phyloP scores from a whole-genome alignment of 352 stramenopile genomes.

The Phytophthora sp. region DNA sequence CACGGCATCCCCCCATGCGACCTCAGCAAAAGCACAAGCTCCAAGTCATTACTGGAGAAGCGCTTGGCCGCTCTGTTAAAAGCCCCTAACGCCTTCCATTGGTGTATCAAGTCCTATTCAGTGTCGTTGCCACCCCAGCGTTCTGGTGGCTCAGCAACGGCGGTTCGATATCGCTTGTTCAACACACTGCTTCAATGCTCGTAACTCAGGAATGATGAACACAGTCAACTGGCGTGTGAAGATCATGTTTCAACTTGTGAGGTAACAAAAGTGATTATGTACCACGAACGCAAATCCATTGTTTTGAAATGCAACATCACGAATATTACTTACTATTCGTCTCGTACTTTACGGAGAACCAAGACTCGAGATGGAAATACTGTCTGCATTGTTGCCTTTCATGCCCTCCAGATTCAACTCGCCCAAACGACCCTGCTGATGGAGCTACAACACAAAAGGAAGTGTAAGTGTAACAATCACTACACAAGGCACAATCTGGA shows the following conservation, averaged over 20 bases:
- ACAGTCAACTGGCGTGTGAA: too few relatives aligned
- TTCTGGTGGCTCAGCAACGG: slow-evolving; percentile 15
- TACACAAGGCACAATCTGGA: not conserved
- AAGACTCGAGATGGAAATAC: slow-evolving; percentile 62
- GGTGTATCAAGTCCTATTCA: slow-evolving; percentile 77
- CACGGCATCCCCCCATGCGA: slow-evolving; percentile 75
- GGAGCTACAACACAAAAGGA: slow-evolving; percentile 47
- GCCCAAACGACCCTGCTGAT: slow-evolving; percentile 60
- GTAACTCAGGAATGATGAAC: slow-evolving; percentile 15
- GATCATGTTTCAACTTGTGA: not conserved
- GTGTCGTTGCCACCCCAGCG: slow-evolving; percentile 21
- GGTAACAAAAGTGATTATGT: not conserved
- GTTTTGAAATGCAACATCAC: slow-evolving; percentile 30
- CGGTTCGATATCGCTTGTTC: slow-evolving; percentile 73
- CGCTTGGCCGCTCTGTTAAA: slow-evolving; percentile 45
- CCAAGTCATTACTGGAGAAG: slow-evolving; percentile 57
- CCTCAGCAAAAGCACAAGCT: slow-evolving; percentile 56
- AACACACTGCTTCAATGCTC: slow-evolving; percentile 60
- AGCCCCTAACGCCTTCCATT: slow-evolving; percentile 42
- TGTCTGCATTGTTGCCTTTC: slow-evolving; percentile 42
- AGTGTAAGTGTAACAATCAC: slow-evolving; percentile 9
- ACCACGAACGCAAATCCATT: slow-evolving; percentile 16
- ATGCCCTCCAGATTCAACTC: slow-evolving; percentile 49
- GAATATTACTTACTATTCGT: slow-evolving; percentile 30
- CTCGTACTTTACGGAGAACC: slow-evolving; percentile 34